Conservation (phyloP, 2,329 filamentous ascomycete genomes). For the Dothistroma septosporum region DNA sequence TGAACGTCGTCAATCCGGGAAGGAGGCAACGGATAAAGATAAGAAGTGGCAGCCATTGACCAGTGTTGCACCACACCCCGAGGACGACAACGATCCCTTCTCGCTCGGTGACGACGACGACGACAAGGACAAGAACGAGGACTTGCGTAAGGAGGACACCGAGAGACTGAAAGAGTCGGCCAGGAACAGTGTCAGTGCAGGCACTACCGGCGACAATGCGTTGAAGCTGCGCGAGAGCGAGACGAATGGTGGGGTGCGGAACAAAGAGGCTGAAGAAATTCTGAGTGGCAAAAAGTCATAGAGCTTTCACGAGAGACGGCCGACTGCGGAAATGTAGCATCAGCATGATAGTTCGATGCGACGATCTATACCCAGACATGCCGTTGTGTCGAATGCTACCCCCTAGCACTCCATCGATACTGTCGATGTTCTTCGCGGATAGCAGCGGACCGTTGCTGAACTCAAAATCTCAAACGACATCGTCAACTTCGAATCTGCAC, state of each 20-base stretch:
- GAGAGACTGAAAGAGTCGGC: slow-evolving; percentile 50
- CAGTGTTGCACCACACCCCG: slow-evolving; percentile 75
- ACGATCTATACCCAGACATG: not conserved
- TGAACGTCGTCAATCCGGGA: slow-evolving; percentile 50
- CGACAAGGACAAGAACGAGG: slow-evolving; percentile 58
- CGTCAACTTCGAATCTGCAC: not conserved
- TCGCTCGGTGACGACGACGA: slow-evolving; percentile 90
- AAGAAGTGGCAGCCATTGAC: slow-evolving; percentile 98
- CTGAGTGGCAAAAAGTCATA: slow-evolving; percentile 30
- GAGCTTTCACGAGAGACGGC: not conserved
- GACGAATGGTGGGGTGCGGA: slow-evolving; percentile 41
- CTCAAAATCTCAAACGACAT: not conserved
- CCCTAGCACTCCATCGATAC: too few species aligned
- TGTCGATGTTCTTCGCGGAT: not conserved
- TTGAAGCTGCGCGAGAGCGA: slow-evolving; percentile 34
- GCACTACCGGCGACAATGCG: slow-evolving; percentile 27
- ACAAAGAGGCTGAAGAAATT: slow-evolving; percentile 46
- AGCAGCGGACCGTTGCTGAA: not conserved
- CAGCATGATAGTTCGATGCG: not conserved
- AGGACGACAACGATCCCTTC: slow-evolving; percentile 91
- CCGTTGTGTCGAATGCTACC: too few species aligned
- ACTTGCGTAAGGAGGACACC: slow-evolving; percentile 51
- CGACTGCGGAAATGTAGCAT: not conserved
- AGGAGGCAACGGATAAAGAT: slow-evolving; percentile 50
- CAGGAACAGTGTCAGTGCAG: slow-evolving; percentile 55